Evolutionary conservation across 352 stramenopile species (phyloP), one percentile per base, ranked within the genome.

Genomic region (Globisporangium cystogenes): DNA sequence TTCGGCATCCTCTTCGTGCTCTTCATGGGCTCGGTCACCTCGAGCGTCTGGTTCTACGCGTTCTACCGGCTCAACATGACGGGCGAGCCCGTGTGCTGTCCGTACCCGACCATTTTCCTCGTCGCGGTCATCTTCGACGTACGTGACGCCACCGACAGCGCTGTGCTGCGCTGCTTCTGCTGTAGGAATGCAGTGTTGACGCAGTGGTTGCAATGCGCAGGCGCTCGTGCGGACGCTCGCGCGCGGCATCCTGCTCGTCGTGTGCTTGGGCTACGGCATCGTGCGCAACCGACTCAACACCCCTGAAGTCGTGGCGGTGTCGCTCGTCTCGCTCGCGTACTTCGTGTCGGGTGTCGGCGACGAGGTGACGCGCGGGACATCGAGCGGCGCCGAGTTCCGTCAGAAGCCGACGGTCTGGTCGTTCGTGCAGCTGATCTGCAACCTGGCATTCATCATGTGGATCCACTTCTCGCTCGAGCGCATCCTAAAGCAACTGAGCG

Each of bases 211-310:
- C 18, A 12, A 12, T 5, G 33, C 14, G 18, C 31, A 91, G 80
- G 79, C 76, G 2, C 60, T 88, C 24, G 82, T 94, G 55, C 83
- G 85, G 21, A 96, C 87, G 11, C 62, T 94, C n/a, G 85, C 82
- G 18, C 85, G 87, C 36, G 62, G 94, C 31, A 74, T 96, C 21
- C 61, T 96, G 44, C 64, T 96, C 6, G 67, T 95, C 33, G 86
- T 96, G 41, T 96, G 87, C 47, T 69, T 96, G n/a, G 87, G 87
- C 29, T 96, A 96, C 55, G 87, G 87, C 37, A 96, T 96, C 53
- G 85, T 93, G 21, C 75, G 79, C 52, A 70, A 75, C 53, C 53
- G 69, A n/a, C 51, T 96, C 39, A 70, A 54, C 36, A 62, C 53
- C 7, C 53, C 65, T 2, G 81, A 95, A 60, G 66, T 83, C 37